These are phyloP conservation scores for Exophiala aquamarina DNA, from an alignment of 2,329 filamentous ascomycete genomes.

Conservation along the genomic window DNA sequence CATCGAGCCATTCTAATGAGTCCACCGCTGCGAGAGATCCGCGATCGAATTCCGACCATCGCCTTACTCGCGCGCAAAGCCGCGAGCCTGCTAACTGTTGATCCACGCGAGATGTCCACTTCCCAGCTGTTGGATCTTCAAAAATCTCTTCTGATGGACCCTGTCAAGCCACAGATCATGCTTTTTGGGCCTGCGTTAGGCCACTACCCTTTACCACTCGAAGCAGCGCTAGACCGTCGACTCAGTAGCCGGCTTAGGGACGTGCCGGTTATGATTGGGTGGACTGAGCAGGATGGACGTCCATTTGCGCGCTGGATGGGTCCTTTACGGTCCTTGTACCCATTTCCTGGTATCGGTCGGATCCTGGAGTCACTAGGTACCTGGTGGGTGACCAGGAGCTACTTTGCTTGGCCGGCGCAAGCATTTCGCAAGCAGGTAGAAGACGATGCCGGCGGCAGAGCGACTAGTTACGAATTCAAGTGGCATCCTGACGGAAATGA, in stretches of 20 bases:
- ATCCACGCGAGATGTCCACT: conserved; percentile 3
- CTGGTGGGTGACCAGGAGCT: conserved; percentile 5
- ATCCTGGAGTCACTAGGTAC: conserved; percentile 3
- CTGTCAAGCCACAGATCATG: conserved; percentile 1
- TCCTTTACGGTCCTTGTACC: not conserved
- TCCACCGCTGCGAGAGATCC: conserved; percentile 1
- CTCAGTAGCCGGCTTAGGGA: not conserved
- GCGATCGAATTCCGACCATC: not conserved
- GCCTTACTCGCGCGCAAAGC: not conserved
- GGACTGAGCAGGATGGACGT: conserved; percentile 3
- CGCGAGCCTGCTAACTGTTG: not conserved
- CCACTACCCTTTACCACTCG: not conserved
- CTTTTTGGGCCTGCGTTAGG: conserved; percentile 3
- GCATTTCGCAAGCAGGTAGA: conserved; percentile 2
- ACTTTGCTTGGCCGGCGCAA: not conserved
- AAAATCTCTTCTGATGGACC: not conserved
- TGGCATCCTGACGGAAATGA: not conserved
- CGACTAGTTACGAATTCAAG: not conserved
- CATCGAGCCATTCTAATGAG: conserved; percentile 11
- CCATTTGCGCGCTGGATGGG: conserved; percentile 2
- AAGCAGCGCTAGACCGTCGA: not conserved
- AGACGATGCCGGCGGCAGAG: conserved; percentile 1
- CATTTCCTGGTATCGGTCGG: not conserved
- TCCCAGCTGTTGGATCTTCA: conserved; percentile 1
- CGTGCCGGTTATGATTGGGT: conserved; percentile 2